Percentiles rank a stretch among this genome's conserved stretches.
phyloP scores from a whole-genome alignment of 768 basidiomycete species.

The Trichaptum fuscoviolaceum region DNA sequence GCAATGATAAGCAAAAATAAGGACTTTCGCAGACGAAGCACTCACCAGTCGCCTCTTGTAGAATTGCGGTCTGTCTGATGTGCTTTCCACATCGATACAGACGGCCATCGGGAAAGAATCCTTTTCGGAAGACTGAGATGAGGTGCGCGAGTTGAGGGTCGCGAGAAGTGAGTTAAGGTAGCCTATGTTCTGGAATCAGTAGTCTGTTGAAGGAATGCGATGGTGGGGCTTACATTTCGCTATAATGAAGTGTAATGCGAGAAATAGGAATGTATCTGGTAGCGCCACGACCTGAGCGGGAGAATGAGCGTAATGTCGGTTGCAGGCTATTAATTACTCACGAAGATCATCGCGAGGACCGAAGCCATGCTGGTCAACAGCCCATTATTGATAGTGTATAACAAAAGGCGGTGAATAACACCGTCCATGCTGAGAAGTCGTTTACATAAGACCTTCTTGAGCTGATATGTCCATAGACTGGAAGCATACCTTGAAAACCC shows the following conservation, averaged over 20 bases:
- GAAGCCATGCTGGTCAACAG: background rate
- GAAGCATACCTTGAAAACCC: constrained; percentile 30
- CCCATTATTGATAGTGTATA: background rate
- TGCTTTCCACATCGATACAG: background rate
- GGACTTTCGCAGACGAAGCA: background rate
- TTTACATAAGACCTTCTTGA: background rate
- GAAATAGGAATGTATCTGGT: background rate
- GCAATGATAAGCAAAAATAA: background rate
- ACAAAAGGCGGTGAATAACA: background rate
- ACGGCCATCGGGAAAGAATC: background rate
- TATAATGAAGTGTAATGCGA: background rate
- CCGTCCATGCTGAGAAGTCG: background rate
- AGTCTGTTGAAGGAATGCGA: background rate
- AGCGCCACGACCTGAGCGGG: background rate
- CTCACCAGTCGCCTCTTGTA: background rate
- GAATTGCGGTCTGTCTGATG: background rate
- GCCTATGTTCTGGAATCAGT: background rate
- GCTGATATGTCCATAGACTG: background rate
- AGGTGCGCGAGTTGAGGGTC: background rate
- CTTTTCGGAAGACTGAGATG: background rate
- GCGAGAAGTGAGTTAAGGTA: background rate
- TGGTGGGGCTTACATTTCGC: background rate
- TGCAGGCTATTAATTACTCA: background rate
- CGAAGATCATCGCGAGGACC: background rate
- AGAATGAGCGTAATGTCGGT: background rate